Evolutionary conservation across 1,284 basidiomycete species (phyloP), one percentile per base, ranked within the genome.

Genomic region (Leccinum fallax): DNA sequence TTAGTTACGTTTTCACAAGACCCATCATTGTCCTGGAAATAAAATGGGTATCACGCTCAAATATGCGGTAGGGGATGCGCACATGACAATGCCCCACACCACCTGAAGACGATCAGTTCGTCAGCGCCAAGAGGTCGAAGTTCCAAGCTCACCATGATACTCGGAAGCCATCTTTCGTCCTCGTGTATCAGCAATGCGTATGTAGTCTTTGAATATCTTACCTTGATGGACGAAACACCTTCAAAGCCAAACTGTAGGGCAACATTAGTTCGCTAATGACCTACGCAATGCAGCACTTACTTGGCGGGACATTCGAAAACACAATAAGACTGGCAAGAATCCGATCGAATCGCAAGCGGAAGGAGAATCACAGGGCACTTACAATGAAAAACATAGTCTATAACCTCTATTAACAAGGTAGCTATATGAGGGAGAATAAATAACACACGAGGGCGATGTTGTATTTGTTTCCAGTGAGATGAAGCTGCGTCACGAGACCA

Each of bases 371-470:
- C 21, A 49, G 8, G 21, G 48, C 10, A 49, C 84, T 56, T 69
- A 89, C 88, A 53, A 90, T 82, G 71, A 88, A 89, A 71, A 83
- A 90, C 83, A 87, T 85, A 0, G 87, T 89, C 88, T 90, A 26
- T 7, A 24, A 24, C 21, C 13, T 24, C 21, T 49, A 34, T 69
- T 3, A 64, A 52, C 7, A n/a, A 5, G 26, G 2, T 34, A 28
- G 40, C 28, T 15, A n/a, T 2, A 52, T 5, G 19, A 16, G 9
- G n/a, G 57, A 21, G 26, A 28, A 34, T 16, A 21, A 40, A 15
- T 19, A 16, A 67, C 75, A 11, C 38, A 89, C 88, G 65, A 90
- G 72, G 0, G 87, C 86, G 36, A 89, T 84, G 66, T 89, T 90
- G 65, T 85, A 90, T 67, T 80, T 78, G 67, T 87, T 81, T 10